Percentiles rank a stretch among this genome's conserved stretches.
Evolutionary conservation across 495 filamentous ascomycete species (phyloP).

Genomic region (Friedmanniomyces endolithicus): DNA sequence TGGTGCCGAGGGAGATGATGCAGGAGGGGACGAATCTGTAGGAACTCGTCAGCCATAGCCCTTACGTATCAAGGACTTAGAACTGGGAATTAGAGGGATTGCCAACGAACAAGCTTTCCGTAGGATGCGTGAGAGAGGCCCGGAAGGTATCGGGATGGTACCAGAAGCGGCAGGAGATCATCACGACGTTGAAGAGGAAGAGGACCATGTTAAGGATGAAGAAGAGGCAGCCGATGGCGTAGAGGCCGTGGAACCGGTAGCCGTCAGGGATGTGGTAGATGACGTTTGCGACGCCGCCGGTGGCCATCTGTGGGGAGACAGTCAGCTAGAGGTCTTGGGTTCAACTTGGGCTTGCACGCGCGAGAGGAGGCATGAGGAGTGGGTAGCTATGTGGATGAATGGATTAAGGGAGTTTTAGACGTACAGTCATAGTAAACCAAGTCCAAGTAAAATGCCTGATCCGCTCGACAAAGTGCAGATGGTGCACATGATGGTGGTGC

Average conservation of each 20-base stretch:
- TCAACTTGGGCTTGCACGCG: no score
- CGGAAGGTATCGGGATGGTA: conserved; percentile 59
- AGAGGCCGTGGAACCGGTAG: conserved; percentile 55
- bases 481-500: conserved; percentile 4
- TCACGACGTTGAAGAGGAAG: conserved; percentile 54
- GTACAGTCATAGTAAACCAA: conserved; percentile 32
- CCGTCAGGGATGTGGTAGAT: conserved; percentile 48
- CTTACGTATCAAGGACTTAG: no score
- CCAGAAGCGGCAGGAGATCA: conserved; percentile 59
- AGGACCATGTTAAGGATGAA: conserved; percentile 65
- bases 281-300: conserved; percentile 72
- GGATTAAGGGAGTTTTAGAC: neutral
- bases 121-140: conserved; percentile 61
- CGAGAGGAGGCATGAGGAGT: no score
- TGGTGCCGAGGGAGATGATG: conserved; percentile 59
- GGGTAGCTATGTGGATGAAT: no score
- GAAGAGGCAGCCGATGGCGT: conserved; percentile 58
- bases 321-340: no score
- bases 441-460: conserved; percentile 36
- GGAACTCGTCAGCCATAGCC: no score
- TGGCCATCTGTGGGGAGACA: conserved; percentile 46
- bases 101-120: conserved; percentile 64
- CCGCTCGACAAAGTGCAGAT: conserved; percentile 24
- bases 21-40: conserved; percentile 57
- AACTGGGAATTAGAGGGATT: no score